phyloP scores from a whole-genome alignment of 345 rosid genomes.

The Psidium guajava region DNA sequence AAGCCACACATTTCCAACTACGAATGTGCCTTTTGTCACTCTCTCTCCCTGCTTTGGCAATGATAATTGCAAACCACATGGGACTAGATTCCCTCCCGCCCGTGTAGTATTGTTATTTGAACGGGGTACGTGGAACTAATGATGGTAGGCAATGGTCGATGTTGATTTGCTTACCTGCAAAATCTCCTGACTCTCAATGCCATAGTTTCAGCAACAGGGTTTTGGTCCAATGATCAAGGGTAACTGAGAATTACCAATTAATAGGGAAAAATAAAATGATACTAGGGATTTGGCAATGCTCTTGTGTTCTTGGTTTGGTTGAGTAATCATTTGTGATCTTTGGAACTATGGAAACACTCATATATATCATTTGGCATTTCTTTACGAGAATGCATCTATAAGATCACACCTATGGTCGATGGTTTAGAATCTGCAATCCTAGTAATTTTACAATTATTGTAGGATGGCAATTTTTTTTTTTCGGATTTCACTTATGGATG shows the following conservation, averaged over 20 bases:
- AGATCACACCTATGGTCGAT: background rate
- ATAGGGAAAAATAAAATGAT: background rate
- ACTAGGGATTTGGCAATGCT: background rate
- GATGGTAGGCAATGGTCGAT: background rate
- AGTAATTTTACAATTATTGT: background rate
- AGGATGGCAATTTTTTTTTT: background rate
- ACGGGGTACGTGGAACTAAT: background rate
- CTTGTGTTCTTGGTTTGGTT: background rate
- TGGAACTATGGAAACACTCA: background rate
- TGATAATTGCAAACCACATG: conserved; percentile 2
- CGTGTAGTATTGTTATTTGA: background rate
- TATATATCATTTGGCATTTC: background rate
- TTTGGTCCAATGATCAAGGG: background rate
- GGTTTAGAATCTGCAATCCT: background rate
- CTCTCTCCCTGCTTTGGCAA: background rate
- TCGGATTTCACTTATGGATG: background rate
- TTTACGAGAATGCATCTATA: background rate
- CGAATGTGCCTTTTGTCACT: background rate
- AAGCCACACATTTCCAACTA: background rate
- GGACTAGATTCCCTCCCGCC: background rate
- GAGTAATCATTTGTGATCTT: background rate
- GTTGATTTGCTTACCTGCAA: background rate
- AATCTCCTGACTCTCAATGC: background rate
- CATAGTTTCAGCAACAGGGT: background rate
- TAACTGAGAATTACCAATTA: background rate